Evolutionary conservation across 2,329 filamentous ascomycete species (phyloP), one percentile per base, ranked within the genome.

Genomic region (Magnaporthiopsis incrustans): DNA sequence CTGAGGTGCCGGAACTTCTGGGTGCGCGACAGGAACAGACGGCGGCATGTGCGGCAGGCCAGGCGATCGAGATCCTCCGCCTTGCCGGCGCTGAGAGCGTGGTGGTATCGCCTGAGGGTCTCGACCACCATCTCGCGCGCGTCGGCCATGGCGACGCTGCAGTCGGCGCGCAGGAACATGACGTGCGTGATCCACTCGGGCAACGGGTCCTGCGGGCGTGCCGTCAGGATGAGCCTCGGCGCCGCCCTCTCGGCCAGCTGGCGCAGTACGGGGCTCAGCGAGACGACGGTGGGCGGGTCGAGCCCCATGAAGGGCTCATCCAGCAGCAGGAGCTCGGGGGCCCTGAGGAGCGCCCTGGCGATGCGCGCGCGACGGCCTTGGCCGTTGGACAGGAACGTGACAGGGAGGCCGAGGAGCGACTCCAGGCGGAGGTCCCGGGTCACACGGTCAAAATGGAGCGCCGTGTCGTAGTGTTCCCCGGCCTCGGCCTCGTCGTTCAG

Each of bases 281-380:
- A 84, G 15, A 83, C 81, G 15, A 91, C 84, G 0, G 92, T 96
- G 7, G 88, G 88, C 18, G 94, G 95, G 74, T 98, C 95, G 22
- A 99, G 80, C 0, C 95, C 94, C 90, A 97, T 96, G 72, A 97
- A 97, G 1, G 95, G 94, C 70, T 97, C 94, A 76, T 99, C 95
- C 2, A 97, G 80, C 63, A 98, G 80, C 66, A 99, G 73, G 14
- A 97, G 82, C 74, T 96, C 90, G 0, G 95, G 95, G 63, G 83
- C 83, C 8, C 81, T 86, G 65, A 98, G 80, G 62, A 99, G 77
- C 0, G 93, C 92, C 70, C 92, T 90, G 2, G 92, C 95, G 69
- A 99, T 97, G 67, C 91, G 86, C 10, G 94, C 90, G 64, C 95
- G 81, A 67, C 94, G 82, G 8, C 90, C 94, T 76, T 99, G 95